phyloP scores from a whole-genome alignment of 2,329 filamentous ascomycete species.

The Xylaria sp. region DNA sequence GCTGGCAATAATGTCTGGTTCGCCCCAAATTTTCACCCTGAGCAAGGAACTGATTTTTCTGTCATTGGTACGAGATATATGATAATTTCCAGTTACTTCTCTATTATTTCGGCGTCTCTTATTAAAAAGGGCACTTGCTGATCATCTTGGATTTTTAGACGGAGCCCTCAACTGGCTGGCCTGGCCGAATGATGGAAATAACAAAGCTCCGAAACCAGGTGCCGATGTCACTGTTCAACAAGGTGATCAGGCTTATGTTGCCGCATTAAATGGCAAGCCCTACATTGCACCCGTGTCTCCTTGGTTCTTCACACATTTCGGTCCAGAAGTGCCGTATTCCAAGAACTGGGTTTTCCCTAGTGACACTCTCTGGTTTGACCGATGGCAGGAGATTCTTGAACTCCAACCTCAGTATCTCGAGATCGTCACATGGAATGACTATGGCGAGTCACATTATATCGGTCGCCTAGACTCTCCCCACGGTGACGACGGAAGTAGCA shows the following conservation, averaged over 20 bases:
- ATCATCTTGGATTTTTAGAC: conserved; percentile 50
- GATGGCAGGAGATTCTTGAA: conserved; percentile 64
- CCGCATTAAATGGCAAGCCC: conserved; percentile 33
- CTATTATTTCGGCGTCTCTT: neutral
- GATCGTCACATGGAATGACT: conserved; percentile 65
- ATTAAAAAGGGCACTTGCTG: neutral
- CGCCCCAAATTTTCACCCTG: conserved; percentile 61
- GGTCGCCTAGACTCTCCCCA: conserved; percentile 45
- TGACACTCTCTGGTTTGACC: conserved; percentile 69
- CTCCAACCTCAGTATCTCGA: conserved; percentile 53
- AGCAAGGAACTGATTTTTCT: conserved; percentile 50
- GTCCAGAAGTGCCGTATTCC: conserved; percentile 49
- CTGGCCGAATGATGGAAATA: conserved; percentile 58
- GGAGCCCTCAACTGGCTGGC: conserved; percentile 59
- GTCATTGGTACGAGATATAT: conserved; percentile 28
- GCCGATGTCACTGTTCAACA: conserved; percentile 53
- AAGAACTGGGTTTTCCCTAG: conserved; percentile 73
- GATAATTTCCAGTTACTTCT: neutral
- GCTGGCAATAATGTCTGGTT: conserved; percentile 59
- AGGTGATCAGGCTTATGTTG: conserved; percentile 34
- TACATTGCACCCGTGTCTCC: conserved; percentile 67
- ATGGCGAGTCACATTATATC: conserved; percentile 54
- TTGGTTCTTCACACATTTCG: conserved; percentile 69
- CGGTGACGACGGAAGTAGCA: conserved; percentile 50
- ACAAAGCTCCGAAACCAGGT: conserved; percentile 59